Evolutionary conservation across 495 filamentous ascomycete genomes (phyloP).

Genomic region (Penicillium riverlandense): DNA sequence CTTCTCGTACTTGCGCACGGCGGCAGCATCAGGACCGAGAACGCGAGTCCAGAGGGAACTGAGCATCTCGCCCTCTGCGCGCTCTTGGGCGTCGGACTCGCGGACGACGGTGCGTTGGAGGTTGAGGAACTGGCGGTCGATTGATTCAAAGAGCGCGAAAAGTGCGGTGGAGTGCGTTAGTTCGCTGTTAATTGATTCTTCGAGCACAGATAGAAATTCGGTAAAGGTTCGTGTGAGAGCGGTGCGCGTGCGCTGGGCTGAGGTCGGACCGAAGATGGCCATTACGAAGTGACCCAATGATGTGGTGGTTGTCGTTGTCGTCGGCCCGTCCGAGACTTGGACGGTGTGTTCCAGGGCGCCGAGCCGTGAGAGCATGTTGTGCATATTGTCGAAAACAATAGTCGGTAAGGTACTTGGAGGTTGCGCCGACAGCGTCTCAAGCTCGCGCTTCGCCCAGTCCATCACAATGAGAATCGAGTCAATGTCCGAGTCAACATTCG

Average conservation of each 20-base stretch:
- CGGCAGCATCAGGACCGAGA: conserved; percentile 60
- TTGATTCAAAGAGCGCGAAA: conserved; percentile 76
- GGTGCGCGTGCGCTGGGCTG: conserved; percentile 66
- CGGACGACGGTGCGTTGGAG: conserved; percentile 78
- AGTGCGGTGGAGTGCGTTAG: conserved; percentile 67
- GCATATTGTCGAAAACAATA: conserved; percentile 68
- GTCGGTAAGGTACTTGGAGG: conserved; percentile 52
- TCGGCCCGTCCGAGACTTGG: conserved; percentile 24
- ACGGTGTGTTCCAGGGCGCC: conserved; percentile 55
- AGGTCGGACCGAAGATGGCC: conserved; percentile 69
- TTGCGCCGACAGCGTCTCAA: conserved; percentile 46
- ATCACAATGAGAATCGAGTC: conserved; percentile 87
- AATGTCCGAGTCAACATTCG: conserved; percentile 85
- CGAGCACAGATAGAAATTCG: conserved; percentile 78
- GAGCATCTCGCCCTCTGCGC: conserved; percentile 70
- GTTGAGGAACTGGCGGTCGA: conserved; percentile 83
- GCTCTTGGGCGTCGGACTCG: conserved; percentile 72
- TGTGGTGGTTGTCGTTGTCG: conserved; percentile 47
- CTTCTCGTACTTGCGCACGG: conserved; percentile 79
- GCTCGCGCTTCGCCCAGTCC: conserved; percentile 87
- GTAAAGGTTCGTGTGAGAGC: conserved; percentile 81
- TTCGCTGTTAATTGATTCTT: conserved; percentile 81
- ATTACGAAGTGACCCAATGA: conserved; percentile 56
- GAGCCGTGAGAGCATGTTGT: conserved; percentile 60
- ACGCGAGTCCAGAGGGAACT: conserved; percentile 79